Evolutionary conservation across 176 grass and related monocot species (phyloP), one percentile per base, ranked within the genome.

Genomic region (Oryza nivara): DNA sequence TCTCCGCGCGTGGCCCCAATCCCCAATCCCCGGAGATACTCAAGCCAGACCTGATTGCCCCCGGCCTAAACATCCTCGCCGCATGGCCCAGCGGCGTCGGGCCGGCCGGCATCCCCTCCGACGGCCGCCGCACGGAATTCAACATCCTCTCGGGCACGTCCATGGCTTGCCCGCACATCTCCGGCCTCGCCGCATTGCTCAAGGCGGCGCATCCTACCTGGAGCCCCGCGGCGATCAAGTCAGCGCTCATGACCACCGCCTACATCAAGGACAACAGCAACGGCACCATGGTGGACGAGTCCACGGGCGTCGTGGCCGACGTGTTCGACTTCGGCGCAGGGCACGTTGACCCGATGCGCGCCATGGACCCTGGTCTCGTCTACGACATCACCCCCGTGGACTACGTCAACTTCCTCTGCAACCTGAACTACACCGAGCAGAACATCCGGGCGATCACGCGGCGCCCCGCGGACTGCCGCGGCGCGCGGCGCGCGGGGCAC

Each of bases 91-190:
- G 77, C 28, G 88, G 83, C 76, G 93, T 98, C 0, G 96, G 96
- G 5, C 96, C 96, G 0, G 96, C 93, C 4, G 89, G 96, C 51
- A 90, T 98, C 46, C 83, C 91, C 51, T 90, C 92, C 0, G 96
- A 98, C 28, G 28, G 51, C 19, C 89, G 96, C 2, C 89, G 76
- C 44, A 93, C 92, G 0, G 92, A 95, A 26, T 98, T 98, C 86
- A 98, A 98, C 83, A 98, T 98, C 71, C 91, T 98, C 20, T 98
- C 96, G 0, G 96, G 96, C 20, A 98, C 96, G 4, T 95, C 96
- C 60, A 98, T 98, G 96, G 96, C 96, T 2, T 98, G 96, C 85
- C 96, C 93, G 25, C 96, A 98, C 83, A 81, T 98, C 25, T 98
- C 96, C 6, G 96, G 96, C 22, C 96, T 98, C 1, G 93, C 91